Percentiles rank a stretch among this genome's conserved stretches.
These are phyloP conservation scores for Suhomyces maxii DNA, from an alignment of 1,139 yeast genomes.

Conservation along the genomic window DNA sequence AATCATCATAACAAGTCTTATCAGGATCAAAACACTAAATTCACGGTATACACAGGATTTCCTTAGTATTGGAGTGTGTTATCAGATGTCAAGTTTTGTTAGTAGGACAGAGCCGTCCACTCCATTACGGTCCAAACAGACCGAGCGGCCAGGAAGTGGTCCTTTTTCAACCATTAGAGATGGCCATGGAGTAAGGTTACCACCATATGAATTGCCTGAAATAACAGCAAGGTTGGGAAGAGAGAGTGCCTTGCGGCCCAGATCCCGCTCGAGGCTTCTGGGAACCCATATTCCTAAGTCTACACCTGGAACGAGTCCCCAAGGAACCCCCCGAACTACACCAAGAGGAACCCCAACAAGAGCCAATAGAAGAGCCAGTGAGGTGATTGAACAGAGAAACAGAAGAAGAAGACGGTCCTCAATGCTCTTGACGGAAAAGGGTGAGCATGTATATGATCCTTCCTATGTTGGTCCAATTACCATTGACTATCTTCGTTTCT, in stretches of 20 bases:
- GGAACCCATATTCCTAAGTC: constrained; percentile 7
- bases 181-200: constrained; percentile 16
- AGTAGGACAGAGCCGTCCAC: constrained; percentile 33
- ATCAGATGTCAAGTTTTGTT: neutral
- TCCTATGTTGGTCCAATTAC: constrained; percentile 43
- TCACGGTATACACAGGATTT: too few species aligned
- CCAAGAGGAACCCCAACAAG: constrained; percentile 5
- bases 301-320: constrained; percentile 11
- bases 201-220: constrained; percentile 29
- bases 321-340: constrained; percentile 8
- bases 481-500: constrained; percentile 36
- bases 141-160: constrained; percentile 7
- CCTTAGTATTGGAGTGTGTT: too few species aligned
- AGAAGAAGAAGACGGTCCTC: constrained; percentile 34
- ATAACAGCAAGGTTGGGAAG: constrained; percentile 18
- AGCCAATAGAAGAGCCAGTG: constrained; percentile 12
- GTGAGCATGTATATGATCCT: constrained; percentile 28
- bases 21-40: too few species aligned
- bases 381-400: constrained; percentile 10
- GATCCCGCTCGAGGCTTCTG: constrained; percentile 11
- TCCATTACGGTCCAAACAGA: constrained; percentile 17
- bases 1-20: too few species aligned
- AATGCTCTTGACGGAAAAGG: constrained; percentile 24
- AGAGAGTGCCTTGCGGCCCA: constrained; percentile 4
- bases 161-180: constrained; percentile 8